Base-by-base conservation (phyloP, 192 early-diverging fungal species). In the Entomortierella chlamydospora region DNA sequence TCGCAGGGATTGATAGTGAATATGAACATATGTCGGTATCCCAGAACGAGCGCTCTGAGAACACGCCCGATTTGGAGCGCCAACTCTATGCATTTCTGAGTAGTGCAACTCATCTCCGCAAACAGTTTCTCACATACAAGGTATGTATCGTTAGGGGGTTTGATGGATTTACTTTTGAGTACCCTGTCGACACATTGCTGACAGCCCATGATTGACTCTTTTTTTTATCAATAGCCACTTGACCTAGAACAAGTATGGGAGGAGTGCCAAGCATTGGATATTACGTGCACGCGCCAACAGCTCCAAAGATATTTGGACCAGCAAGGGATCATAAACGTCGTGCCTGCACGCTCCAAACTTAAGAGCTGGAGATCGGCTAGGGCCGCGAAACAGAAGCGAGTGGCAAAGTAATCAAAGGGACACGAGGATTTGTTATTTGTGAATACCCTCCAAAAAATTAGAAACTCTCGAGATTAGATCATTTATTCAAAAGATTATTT, bases 171-270 rank as follows among this genome's bases (percentile, higher is more conserved):
- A 2, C 43, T 62, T 3, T 49, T 31, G 12, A 10, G 50, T 66
- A 18, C 25, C 34, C 34, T 10, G 4, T 37, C 10, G 34, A 37
- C 4, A 37, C 10, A 37, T 37, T 37, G 4, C 34, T 37, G 10
- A 37, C 34, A 7, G 13, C n/a, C n/a, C n/a, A n/a, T n/a, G n/a
- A n/a, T n/a, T n/a, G n/a, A n/a, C n/a, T n/a, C n/a, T n/a, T 67
- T 49, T 26, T 23, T 51, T 68, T 53, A 9, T 39, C 11, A 57
- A 33, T 71, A 77, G 76, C 76, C 68, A 3, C n/a, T 79, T 1
- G 76, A 79, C 43, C 41, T 79, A 4, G 76, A 79, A 26, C 43
- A 54, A 23, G 52, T 66, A 0, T 79, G 76, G 76, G 57, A 65
- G 4, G 68, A 65, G 30, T 79, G 76, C n/a, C 57, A 65, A 45